phyloP scores from a whole-genome alignment of 306 rosid species.

The Vigna hirtella region DNA sequence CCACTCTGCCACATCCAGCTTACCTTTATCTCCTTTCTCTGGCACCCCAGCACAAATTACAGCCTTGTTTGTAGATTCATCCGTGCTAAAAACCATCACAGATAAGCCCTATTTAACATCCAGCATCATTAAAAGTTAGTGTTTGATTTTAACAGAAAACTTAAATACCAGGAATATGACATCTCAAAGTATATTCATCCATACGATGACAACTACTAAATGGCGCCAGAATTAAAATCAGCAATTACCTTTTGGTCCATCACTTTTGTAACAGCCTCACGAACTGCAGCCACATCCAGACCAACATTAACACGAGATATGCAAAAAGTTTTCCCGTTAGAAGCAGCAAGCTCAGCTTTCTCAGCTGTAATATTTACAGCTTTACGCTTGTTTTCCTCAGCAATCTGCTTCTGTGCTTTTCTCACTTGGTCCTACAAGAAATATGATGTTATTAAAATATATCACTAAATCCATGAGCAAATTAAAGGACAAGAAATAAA shows the following conservation, averaged over 20 bases:
- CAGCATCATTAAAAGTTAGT: conserved; percentile 41
- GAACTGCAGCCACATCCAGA: conserved; percentile 90
- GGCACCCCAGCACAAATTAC: conserved; percentile 98
- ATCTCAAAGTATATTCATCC: conserved; percentile 21
- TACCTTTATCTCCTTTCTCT: conserved; percentile 59
- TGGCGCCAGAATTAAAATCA: conserved; percentile 3
- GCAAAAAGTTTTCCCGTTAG: conserved; percentile 74
- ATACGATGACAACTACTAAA: conserved; percentile 1
- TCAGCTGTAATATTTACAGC: conserved; percentile 72
- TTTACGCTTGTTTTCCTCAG: conserved; percentile 82
- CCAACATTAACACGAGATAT: conserved; percentile 85
- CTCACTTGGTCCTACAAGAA: conserved; percentile 70
- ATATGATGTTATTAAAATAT: conserved; percentile 21
- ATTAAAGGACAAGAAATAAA: conserved; percentile 10
- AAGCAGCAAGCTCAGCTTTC: conserved; percentile 76
- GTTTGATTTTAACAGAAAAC: conserved; percentile 26
- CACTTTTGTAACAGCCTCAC: conserved; percentile 89
- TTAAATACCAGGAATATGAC: not conserved
- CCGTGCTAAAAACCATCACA: conserved; percentile 92
- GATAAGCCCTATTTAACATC: conserved; percentile 74
- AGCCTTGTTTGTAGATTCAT: conserved; percentile 81
- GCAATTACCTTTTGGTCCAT: conserved; percentile 75
- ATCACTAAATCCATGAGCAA: conserved; percentile 6
- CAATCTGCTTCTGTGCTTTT: conserved; percentile 86
- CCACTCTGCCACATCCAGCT: conserved; percentile 94